These are phyloP conservation scores for Isatis lusitanica DNA, from an alignment of 441 rosid species.

Conservation along the genomic window DNA sequence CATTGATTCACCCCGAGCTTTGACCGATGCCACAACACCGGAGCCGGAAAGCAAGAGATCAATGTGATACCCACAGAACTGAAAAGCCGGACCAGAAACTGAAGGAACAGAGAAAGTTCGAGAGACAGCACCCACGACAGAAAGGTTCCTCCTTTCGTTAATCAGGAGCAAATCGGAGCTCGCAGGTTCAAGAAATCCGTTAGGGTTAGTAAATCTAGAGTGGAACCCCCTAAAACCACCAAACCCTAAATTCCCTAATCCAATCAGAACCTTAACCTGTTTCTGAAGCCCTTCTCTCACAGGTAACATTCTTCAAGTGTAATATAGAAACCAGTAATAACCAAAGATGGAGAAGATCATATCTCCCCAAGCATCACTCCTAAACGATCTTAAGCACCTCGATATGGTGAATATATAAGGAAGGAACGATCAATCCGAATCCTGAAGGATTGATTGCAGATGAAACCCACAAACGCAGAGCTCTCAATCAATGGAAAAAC, in stretches of 20 bases:
- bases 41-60: conserved; percentile 54
- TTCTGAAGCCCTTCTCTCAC: conserved; percentile 53
- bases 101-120: conserved; percentile 83
- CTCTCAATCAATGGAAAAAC: conserved; percentile 4
- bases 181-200: conserved; percentile 55
- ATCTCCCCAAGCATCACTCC: conserved; percentile 45
- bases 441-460: background rate
- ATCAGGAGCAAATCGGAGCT: conserved; percentile 52
- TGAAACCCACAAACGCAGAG: background rate
- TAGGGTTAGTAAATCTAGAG: conserved; percentile 49
- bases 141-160: conserved; percentile 61
- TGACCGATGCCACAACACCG: conserved; percentile 36
- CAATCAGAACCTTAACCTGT: conserved; percentile 48
- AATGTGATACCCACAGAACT: conserved; percentile 81
- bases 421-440: background rate
- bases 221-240: conserved; percentile 56
- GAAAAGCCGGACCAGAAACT: conserved; percentile 85
- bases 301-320: conserved; percentile 63
- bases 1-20: conserved; percentile 43
- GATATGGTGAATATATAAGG: background rate
- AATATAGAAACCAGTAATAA: conserved; percentile 34
- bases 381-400: background rate
- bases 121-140: conserved; percentile 81
- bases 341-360: conserved; percentile 53
- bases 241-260: conserved; percentile 55